phyloP scores from a whole-genome alignment of 2,329 filamentous ascomycete genomes.

The Plenodomus lindquistii region DNA sequence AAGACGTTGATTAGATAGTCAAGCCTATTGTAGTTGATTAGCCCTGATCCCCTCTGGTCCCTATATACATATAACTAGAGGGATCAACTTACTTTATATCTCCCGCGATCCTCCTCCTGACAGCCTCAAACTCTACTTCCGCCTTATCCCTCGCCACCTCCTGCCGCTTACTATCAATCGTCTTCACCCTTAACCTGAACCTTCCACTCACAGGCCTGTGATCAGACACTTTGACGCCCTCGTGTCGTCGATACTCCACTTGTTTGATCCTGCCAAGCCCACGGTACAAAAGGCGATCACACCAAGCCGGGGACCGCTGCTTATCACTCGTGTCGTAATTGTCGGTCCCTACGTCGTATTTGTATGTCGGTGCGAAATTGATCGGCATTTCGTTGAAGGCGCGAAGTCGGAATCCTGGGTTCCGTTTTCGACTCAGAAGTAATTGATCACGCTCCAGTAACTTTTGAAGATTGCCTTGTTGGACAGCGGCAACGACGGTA shows the following conservation, averaged over 20 bases:
- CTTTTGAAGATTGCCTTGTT: slow-evolving; percentile 78
- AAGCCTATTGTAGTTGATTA: slow-evolving; percentile 51
- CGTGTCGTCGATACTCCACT: slow-evolving; percentile 84
- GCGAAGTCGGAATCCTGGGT: slow-evolving; percentile 84
- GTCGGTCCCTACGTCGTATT: slow-evolving; percentile 95
- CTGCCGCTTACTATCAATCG: slow-evolving; percentile 69
- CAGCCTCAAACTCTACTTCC: slow-evolving; percentile 72
- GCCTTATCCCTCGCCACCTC: slow-evolving; percentile 71
- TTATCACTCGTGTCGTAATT: slow-evolving; percentile 95
- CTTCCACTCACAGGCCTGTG: slow-evolving; percentile 88
- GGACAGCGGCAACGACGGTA: slow-evolving; percentile 83
- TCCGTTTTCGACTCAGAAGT: slow-evolving; percentile 83
- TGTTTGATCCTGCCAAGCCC: slow-evolving; percentile 82
- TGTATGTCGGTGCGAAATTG: slow-evolving; percentile 93
- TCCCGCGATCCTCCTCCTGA: slow-evolving; percentile 68
- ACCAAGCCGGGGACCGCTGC: slow-evolving; percentile 92
- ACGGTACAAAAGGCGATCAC: slow-evolving; percentile 87
- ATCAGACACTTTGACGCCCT: slow-evolving; percentile 80
- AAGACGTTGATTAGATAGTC: slow-evolving; percentile 68
- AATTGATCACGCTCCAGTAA: slow-evolving; percentile 93
- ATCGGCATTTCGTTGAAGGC: slow-evolving; percentile 91
- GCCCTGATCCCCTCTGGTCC: no score
- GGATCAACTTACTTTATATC: slow-evolving; percentile 73
- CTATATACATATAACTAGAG: not conserved
- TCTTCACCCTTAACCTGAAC: slow-evolving; percentile 85